A percentile compares a stretch with the other conserved stretches of the same genome.
Evolutionary conservation across 345 rosid species (phyloP).

Genomic region (Lumnitzera littorea): DNA sequence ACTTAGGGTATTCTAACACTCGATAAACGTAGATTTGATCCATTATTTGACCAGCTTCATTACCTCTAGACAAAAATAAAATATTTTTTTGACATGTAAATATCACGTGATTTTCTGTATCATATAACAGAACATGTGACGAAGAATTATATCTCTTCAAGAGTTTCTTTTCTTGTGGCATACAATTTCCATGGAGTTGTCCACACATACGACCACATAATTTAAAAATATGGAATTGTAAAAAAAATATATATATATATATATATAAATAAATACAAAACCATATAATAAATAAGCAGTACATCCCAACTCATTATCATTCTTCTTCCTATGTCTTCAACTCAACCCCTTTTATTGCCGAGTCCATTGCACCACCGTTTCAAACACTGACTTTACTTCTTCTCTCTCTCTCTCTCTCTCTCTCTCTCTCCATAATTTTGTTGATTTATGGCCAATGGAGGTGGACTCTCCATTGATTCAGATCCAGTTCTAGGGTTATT

Average conservation of each 20-base stretch:
- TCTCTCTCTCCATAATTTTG: slow-evolving; percentile 8
- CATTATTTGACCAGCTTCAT: no score
- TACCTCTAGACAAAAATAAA: no score
- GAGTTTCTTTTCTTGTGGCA: no score
- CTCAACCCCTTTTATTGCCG: slow-evolving; percentile 49
- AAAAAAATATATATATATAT: neutral
- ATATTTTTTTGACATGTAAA: no score
- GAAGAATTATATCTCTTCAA: no score
- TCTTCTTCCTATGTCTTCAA: slow-evolving; percentile 9
- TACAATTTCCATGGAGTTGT: no score
- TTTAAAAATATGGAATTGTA: neutral
- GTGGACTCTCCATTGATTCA: slow-evolving; percentile 61
- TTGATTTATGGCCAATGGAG: slow-evolving; percentile 48
- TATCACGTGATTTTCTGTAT: no score
- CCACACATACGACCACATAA: neutral
- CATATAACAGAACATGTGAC: no score
- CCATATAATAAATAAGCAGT: neutral
- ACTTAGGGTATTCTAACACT: no score
- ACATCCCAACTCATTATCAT: neutral
- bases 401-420: slow-evolving; percentile 16
- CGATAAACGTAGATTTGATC: no score
- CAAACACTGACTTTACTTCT: no score
- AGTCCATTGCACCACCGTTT: slow-evolving; percentile 36
- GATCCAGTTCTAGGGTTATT: slow-evolving; percentile 25
- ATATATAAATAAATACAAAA: neutral